Conservation (phyloP, 2,329 filamentous ascomycete species). For the Fusarium chlamydosporum region DNA sequence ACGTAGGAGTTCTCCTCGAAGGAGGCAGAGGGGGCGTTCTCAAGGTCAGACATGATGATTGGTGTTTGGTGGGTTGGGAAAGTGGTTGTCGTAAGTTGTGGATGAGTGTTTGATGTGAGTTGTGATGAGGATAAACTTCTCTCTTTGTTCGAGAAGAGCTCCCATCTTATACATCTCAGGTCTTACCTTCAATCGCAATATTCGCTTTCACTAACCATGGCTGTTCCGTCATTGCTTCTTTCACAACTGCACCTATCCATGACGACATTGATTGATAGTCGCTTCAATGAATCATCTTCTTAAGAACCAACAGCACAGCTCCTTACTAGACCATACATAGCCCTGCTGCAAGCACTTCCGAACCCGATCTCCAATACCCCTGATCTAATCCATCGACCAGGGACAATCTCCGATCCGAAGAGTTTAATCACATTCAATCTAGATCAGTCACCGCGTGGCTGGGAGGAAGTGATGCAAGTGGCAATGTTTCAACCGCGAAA, state of each 20-base stretch:
- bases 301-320: slow-evolving; percentile 17
- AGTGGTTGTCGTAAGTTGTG: background rate
- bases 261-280: slow-evolving; percentile 44
- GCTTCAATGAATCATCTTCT: slow-evolving; percentile 44
- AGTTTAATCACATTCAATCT: slow-evolving; percentile 18
- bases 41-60: slow-evolving; percentile 36
- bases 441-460: slow-evolving; percentile 31
- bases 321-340: background rate
- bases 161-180: slow-evolving; percentile 29
- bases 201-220: background rate
- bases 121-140: background rate
- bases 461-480: slow-evolving; percentile 29
- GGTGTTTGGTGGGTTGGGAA: background rate
- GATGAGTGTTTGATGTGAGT: background rate
- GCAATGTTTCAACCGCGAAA: slow-evolving; percentile 11
- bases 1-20: slow-evolving; percentile 39
- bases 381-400: slow-evolving; percentile 6
- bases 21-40: slow-evolving; percentile 30
- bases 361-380: slow-evolving; percentile 21
- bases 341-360: slow-evolving; percentile 28
- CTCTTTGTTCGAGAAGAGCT: background rate
- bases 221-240: slow-evolving; percentile 30
- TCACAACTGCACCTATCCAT: slow-evolving; percentile 31
- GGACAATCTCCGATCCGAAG: slow-evolving; percentile 25
- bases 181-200: background rate